A percentile compares a stretch with the other conserved stretches of the same genome.
phyloP scores from a whole-genome alignment of 1,284 basidiomycete species.

The Sutorius eximius region DNA sequence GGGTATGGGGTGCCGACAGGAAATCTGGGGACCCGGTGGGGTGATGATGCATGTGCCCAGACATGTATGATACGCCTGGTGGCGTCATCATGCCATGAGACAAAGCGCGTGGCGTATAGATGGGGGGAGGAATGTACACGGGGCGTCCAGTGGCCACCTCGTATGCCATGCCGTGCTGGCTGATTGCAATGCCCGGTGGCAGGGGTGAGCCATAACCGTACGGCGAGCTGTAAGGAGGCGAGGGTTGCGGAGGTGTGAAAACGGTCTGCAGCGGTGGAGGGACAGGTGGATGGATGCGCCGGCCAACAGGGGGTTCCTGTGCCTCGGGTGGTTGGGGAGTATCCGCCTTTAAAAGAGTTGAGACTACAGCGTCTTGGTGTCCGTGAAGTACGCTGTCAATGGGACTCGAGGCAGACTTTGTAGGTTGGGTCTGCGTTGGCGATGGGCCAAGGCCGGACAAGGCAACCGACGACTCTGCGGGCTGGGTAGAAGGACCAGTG shows the following conservation, averaged over 20 bases:
- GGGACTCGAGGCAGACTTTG: slow-evolving; percentile 4
- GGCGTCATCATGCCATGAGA: slow-evolving; percentile 52
- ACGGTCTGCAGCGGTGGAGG: slow-evolving; percentile 59
- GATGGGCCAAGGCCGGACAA: slow-evolving; percentile 6
- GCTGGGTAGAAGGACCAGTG: slow-evolving; percentile 11
- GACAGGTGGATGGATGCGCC: slow-evolving; percentile 36
- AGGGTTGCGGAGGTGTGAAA: slow-evolving; percentile 54
- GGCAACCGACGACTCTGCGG: slow-evolving; percentile 5
- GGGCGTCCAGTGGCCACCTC: slow-evolving; percentile 77
- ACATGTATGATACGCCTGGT: slow-evolving; percentile 39
- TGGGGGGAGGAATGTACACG: slow-evolving; percentile 62
- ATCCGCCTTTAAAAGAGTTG: slow-evolving; percentile 33
- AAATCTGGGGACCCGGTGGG: slow-evolving; percentile 59
- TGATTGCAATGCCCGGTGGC: slow-evolving; percentile 73
- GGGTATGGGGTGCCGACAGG: slow-evolving; percentile 54
- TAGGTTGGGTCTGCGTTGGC: slow-evolving; percentile 13
- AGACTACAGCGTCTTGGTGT: slow-evolving; percentile 27
- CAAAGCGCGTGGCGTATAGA: slow-evolving; percentile 67
- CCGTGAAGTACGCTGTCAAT: slow-evolving; percentile 25
- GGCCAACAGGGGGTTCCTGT: slow-evolving; percentile 21
- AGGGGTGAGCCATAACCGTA: slow-evolving; percentile 60
- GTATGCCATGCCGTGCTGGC: slow-evolving; percentile 72
- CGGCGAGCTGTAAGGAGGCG: slow-evolving; percentile 61
- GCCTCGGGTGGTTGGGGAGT: slow-evolving; percentile 25
- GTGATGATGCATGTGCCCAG: slow-evolving; percentile 59